Base-by-base conservation (phyloP, 805 yeast genomes). In the Starmerella apicola region DNA sequence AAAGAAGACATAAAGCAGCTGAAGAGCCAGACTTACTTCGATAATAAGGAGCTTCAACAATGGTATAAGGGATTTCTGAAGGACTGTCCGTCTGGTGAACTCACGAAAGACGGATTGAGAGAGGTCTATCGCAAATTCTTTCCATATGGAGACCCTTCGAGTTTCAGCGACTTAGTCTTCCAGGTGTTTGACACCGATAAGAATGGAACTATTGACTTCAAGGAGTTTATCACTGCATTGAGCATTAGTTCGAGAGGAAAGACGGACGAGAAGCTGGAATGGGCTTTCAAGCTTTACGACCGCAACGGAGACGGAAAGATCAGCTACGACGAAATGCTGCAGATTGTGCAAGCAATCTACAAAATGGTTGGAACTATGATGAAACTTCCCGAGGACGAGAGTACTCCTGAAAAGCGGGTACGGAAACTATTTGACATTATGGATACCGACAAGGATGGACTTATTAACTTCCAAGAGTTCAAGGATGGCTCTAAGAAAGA, bases 301-400 rank as follows among this genome's bases (percentile, higher is more conserved):
- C 66, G 78, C 43, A 79, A 83, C 54, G 72, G 74, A 37, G 81
- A 79, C 49, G 96, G 95, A 2, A 68, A 66, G 51, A 73, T 91
- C 40, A 67, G 73, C 20, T 83, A 76, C 57, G 72, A 73, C 24
- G 97, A 91, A 56, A 74, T 91, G 74, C 65, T 83, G 37, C 65
- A 73, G 2, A 83, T 91, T 31, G 81, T 85, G 5, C 68, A 72
- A 23, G 79, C 96, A 24, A 81, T 88, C 25, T 88, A 91, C 60
- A 81, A 81, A 59, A 86, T 91, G 97, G 80, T 88, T 43, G 99
- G 97, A 1, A 72, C 86, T 1, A 84, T 86, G 88, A 94, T 86
- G 43, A 76, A 76, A 45, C 67, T 85, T 38, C 81, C 83, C 16
- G 88, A 77, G 18, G 95, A 86, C 55, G 97, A 86, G 52, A 73